Percentiles rank a stretch among this genome's conserved stretches.
Conservation (phyloP, 2,329 filamentous ascomycete genomes). For the Apiospora saccharicola region DNA sequence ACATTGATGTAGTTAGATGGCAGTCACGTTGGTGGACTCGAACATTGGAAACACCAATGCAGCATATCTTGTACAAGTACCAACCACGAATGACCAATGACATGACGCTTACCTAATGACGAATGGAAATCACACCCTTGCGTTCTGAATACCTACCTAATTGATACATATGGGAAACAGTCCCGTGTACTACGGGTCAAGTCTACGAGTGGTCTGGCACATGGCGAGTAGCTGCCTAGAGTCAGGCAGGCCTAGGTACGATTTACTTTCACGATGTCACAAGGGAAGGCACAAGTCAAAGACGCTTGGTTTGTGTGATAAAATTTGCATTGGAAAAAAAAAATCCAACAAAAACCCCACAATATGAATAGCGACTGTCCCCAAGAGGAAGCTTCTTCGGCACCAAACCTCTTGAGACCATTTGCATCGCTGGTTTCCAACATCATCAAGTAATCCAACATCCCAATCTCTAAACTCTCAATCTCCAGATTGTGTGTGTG, state of each 20-base stretch:
- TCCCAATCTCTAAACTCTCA: background rate
- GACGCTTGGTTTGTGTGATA: background rate
- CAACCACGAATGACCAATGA: no score
- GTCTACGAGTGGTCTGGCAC: no score
- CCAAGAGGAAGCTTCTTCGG: constrained; percentile 11
- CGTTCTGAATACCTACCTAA: no score
- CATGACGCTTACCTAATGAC: no score
- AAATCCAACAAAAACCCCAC: background rate
- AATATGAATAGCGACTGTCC: background rate
- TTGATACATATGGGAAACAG: no score
- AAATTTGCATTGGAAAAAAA: background rate
- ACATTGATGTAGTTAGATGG: no score
- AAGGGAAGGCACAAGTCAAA: background rate
- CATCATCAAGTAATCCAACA: background rate
- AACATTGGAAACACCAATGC: no score
- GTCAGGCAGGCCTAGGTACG: background rate
- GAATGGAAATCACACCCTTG: no score
- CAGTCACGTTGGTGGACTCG: no score
- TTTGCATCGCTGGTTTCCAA: background rate
- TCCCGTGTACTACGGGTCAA: no score
- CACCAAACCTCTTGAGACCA: constrained; percentile 6
- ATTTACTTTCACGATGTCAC: background rate
- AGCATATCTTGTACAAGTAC: no score
- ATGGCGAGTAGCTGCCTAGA: background rate
- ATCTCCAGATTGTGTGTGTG: background rate